Base-by-base conservation (phyloP, 192 early-diverging fungal genomes). In the Irineochytrium annulatum region DNA sequence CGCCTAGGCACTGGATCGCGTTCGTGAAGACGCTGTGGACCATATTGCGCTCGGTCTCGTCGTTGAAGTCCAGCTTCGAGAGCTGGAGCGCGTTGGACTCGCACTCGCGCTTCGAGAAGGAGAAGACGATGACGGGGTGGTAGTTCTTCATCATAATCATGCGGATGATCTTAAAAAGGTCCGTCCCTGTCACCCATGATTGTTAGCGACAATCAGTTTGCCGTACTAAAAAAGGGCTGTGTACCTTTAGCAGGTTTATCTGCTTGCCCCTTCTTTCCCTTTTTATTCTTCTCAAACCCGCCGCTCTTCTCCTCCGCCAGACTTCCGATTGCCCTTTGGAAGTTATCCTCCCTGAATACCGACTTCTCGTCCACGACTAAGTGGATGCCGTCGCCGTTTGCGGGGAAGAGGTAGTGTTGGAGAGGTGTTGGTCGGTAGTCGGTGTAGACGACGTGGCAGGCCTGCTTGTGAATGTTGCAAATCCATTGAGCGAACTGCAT, bases 401-500 rank as follows among this genome's bases (percentile, higher is more conserved):
- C 82, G 28, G 93, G 92, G 69, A 95, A 97, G 43, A 98, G 68
- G 57, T 98, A 98, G 67, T 98, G 96, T 68, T 98, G 94, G 65
- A 98, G 71, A 2, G 96, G 96, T 2, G 93, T 95, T 6, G 96
- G 96, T 30, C 96, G 86, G 70, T 87, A 97, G 71, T 97, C 91
- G 13, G 96, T 98, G 70, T 95, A 97, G 2, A 98, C 94, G 55
- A 98, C 92, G 62, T 98, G 94, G 73, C 94, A 97, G n/a, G 93
- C 89, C 73, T 95, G 93, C 60, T 91, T 81, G 77, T 98, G 91
- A 29, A 91, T 89, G 61, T 89, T 91, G 62, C 87, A 88, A 60
- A 98, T 95, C 96, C 96, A 98, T 77, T 97, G 89, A 26, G 96
- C 94, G 80, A 98, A 98, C 69, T 98, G 89, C 86, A 95, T 90